phyloP scores from a whole-genome alignment of 2,329 filamentous ascomycete genomes.

The Grosmannia penicillata region DNA sequence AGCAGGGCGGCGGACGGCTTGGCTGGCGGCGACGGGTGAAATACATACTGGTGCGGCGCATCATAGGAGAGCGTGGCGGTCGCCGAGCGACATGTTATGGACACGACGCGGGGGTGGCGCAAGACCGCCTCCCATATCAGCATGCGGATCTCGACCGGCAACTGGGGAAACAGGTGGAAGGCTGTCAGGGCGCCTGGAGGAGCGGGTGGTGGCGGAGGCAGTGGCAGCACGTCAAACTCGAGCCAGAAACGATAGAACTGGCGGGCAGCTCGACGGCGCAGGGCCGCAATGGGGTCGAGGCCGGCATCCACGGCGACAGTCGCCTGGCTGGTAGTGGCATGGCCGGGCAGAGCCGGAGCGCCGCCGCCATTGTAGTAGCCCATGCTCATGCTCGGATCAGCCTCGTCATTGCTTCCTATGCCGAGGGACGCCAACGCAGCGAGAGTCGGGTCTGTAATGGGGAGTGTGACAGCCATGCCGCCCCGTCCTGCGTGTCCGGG shows the following conservation, averaged over 20 bases:
- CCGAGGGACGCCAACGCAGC: too few relatives aligned
- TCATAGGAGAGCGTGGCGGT: conserved; percentile 1
- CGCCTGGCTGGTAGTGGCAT: too few relatives aligned
- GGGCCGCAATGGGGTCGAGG: too few relatives aligned
- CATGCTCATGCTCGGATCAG: too few relatives aligned
- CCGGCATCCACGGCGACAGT: too few relatives aligned
- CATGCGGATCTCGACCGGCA: conserved; percentile 30
- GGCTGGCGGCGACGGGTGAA: conserved; percentile 12
- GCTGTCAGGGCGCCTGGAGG: conserved; percentile 6
- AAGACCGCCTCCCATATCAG: conserved; percentile 28
- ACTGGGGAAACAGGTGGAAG: conserved; percentile 24
- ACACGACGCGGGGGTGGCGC: conserved; percentile 26
- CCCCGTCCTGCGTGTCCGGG: too few relatives aligned
- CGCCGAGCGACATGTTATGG: conserved; percentile 20
- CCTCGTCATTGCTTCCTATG: too few relatives aligned
- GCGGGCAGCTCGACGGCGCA: too few relatives aligned
- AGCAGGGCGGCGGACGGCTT: conserved; percentile 11
- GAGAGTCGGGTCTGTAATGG: too few relatives aligned
- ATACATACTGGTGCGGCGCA: background rate
- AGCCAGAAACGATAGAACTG: conserved; percentile 26
- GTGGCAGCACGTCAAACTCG: conserved; percentile 22
- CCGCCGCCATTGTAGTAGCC: too few relatives aligned
- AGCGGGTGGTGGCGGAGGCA: background rate
- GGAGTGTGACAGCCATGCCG: too few relatives aligned
- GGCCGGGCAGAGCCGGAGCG: too few relatives aligned